Conservation (phyloP, 176 grass and related monocot genomes). For the Paspalum vaginatum region DNA sequence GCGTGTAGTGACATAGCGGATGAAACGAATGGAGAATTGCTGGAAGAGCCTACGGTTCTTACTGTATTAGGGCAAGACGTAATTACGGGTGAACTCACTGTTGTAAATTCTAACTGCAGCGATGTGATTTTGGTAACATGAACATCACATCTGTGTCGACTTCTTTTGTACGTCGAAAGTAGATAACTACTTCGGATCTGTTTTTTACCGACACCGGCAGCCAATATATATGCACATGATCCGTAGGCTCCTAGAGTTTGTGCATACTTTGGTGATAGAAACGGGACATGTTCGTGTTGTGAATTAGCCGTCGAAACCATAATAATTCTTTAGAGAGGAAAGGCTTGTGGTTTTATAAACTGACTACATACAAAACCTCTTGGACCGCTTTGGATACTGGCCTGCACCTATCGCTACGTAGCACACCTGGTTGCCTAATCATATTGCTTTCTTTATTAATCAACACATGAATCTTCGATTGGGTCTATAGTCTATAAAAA, state of each 20-base stretch:
- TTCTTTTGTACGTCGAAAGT: neutral
- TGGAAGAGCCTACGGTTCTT: slow-evolving; percentile 20
- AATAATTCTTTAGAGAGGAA: too few relatives aligned
- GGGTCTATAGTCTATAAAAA: too few relatives aligned
- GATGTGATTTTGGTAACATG: slow-evolving; percentile 14
- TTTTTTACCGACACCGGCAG: slow-evolving; percentile 1
- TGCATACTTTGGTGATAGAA: neutral
- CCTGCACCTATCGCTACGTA: too few relatives aligned
- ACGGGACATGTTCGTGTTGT: neutral
- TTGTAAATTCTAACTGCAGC: slow-evolving; percentile 35
- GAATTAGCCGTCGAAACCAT: neutral
- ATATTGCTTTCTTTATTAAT: too few relatives aligned
- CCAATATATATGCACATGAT: neutral
- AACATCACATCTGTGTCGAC: neutral
- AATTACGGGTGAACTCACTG: slow-evolving; percentile 38
- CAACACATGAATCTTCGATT: too few relatives aligned
- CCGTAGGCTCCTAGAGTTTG: neutral
- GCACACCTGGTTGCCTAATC: too few relatives aligned
- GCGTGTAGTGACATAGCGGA: neutral
- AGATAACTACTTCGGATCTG: slow-evolving; percentile 7
- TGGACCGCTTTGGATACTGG: neutral
- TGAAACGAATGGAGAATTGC: slow-evolving; percentile 1
- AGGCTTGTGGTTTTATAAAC: too few relatives aligned
- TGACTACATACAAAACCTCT: too few relatives aligned
- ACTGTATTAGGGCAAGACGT: slow-evolving; percentile 25